Evolutionary conservation across 768 basidiomycete species (phyloP), one percentile per base, ranked within the genome.

Genomic region (Daedaleopsis nitida): DNA sequence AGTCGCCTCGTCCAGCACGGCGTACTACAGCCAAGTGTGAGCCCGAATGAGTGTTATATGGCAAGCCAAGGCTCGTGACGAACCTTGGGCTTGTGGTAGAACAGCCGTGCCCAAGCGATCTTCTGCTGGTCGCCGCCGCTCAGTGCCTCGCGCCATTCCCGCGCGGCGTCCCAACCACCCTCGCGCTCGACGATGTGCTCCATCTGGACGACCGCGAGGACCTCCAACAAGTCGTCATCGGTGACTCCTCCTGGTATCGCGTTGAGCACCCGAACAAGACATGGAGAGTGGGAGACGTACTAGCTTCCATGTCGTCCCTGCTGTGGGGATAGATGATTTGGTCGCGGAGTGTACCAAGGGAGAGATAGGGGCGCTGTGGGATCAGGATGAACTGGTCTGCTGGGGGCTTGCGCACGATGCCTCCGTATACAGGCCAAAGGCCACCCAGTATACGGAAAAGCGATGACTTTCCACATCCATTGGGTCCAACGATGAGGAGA

Each of bases 111-210:
- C 94, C 96, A 98, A 0, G 96, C 96, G 59, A 98, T 90, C 76
- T 96, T 88, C 76, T 98, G 96, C 73, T 98, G 94, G 73, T 97
- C 96, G 19, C 96, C 96, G 1, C 96, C 96, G 69, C 92, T 94
- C 37, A 98, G 76, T 2, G 91, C 85, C 72, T 97, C 95, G 64
- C 93, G 84, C 96, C 96, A 98, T 69, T 98, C 96, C 51, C 88
- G 83, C n/a, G 83, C 81, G 9, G 81, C 79, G 68, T 92, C 90
- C 95, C 95, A 98, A 13, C 96, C 96, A n/a, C 96, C 96, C 75
- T 98, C 96, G 24, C 95, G 84, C 68, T 93, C 91, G 7, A 98
- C 91, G 51, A 98, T 84, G 68, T 79, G 76, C 43, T 87, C 87
- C 87, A 98, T 92, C 64, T 94, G 86, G 32, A 99, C 89, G 13